These are phyloP conservation scores for Corynespora cassiicola DNA, from an alignment of 2,329 filamentous ascomycete species.

Conservation along the genomic window DNA sequence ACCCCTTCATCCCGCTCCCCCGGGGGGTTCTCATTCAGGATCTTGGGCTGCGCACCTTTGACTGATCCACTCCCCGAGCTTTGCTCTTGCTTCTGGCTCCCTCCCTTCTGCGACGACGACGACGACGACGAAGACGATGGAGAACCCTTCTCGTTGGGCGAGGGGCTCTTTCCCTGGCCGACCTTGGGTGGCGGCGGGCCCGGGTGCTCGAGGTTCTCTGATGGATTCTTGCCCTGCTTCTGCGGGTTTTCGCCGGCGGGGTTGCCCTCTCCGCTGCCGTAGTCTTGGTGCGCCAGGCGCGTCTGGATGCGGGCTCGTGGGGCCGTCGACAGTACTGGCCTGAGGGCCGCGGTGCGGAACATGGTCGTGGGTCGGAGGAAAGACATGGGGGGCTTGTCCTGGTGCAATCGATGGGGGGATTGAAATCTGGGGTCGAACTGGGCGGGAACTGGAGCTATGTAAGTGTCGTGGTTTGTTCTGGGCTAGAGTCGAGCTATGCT, in stretches of 20 bases:
- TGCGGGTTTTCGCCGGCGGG: slow-evolving; percentile 52
- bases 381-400: slow-evolving; percentile 42
- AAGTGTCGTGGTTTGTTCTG: too few species aligned
- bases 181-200: slow-evolving; percentile 52
- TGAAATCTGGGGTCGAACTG: too few species aligned
- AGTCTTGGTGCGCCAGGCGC: slow-evolving; percentile 48
- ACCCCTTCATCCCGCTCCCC: slow-evolving; percentile 41
- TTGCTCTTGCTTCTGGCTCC: slow-evolving; percentile 9
- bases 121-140: slow-evolving; percentile 13
- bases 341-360: slow-evolving; percentile 31
- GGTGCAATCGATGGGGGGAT: too few species aligned
- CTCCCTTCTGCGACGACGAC: slow-evolving; percentile 10
- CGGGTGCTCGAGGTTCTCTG: slow-evolving; percentile 52
- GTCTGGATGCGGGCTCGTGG: slow-evolving; percentile 35
- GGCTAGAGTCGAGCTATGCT: too few species aligned
- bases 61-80: slow-evolving; percentile 17
- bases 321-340: slow-evolving; percentile 26
- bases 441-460: too few species aligned
- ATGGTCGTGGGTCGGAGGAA: slow-evolving; percentile 36
- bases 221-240: slow-evolving; percentile 47
- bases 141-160: slow-evolving; percentile 34
- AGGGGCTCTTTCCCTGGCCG: slow-evolving; percentile 40
- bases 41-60: slow-evolving; percentile 52
- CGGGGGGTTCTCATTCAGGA: slow-evolving; percentile 46
- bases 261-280: slow-evolving; percentile 51